Evolutionary conservation across 108 stramenopile species (phyloP), one percentile per base, ranked within the genome.

Genomic region (Phaeodactylum tricornutum): DNA sequence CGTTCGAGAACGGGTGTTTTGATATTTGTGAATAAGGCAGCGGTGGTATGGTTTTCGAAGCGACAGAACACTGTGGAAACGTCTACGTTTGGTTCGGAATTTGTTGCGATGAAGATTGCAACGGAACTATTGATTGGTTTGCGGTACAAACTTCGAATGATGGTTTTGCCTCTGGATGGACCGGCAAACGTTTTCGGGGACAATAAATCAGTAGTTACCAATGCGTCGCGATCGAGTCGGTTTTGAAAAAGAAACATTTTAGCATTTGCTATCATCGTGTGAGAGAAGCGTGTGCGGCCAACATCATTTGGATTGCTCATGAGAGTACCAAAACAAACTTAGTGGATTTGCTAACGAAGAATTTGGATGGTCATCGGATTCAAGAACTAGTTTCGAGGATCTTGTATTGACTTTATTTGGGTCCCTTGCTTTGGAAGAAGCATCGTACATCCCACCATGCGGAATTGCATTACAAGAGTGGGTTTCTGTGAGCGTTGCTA

Each of bases 91-190:
- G 72, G 75, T 7, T 45, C 54, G 8, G 72, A 81, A 43, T 59
- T 76, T 24, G 26, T 50, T 32, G 74, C 64, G 1, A 43, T 71
- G 62, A 65, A 55, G 34, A 27, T 37, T 26, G 63, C 44, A 0
- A 36, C 57, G 6, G 75, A 76, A 43, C 9, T 56, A 2, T 0
- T 75, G 11, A 24, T 37, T 3, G 74, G 59, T 11, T 29, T 75
- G 19, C 65, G 72, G 9, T 71, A 68, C 61, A 75, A 75, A 26
- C 23, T 75, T 1, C 27, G 69, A 23, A 75, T 75, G 74, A 71
- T 75, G 74, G 74, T 69, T 19, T 55, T 71, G 0, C 57, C 53
- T 0, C 14, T 67, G n/a, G 48, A 48, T 1, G 73, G 53, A 22
- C 54, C 73, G 8, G 12, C 56, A 1, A 34, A 41, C 21, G 30